Evolutionary conservation across 352 stramenopile genomes (phyloP).

Genomic region (Phytopythium helicoides): DNA sequence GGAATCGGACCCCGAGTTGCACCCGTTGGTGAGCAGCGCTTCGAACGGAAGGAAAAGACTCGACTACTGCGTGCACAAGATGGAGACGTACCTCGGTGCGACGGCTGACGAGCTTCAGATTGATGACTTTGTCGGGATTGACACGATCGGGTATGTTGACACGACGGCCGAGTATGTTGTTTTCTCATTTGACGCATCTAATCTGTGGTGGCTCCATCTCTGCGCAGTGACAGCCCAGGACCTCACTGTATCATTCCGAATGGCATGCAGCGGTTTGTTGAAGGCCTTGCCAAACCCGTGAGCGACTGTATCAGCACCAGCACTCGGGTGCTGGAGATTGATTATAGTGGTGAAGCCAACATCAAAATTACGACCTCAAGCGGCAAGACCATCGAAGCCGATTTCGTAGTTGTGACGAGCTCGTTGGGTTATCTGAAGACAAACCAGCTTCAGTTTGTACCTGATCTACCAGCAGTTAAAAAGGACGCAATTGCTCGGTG

Average conservation of each 20-base stretch:
- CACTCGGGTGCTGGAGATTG: constrained; percentile 24
- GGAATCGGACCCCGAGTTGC: constrained; percentile 17
- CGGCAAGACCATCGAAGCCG: constrained; percentile 20
- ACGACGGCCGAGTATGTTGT: too few relatives aligned
- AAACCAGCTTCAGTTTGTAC: constrained; percentile 45
- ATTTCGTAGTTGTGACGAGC: constrained; percentile 52
- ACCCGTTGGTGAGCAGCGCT: not conserved
- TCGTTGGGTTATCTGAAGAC: constrained; percentile 56
- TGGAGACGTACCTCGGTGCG: constrained; percentile 58
- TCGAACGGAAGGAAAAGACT: constrained; percentile 16
- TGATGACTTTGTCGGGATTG: constrained; percentile 24
- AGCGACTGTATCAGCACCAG: constrained; percentile 35
- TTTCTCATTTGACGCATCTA: too few relatives aligned
- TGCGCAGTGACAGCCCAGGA: constrained; percentile 39
- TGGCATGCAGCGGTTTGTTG: constrained; percentile 56
- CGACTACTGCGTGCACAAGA: constrained; percentile 26
- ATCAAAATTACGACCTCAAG: constrained; percentile 36
- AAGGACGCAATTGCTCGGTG: constrained; percentile 43
- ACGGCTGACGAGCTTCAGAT: constrained; percentile 28
- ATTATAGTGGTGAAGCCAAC: constrained; percentile 21
- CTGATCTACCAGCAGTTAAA: constrained; percentile 44
- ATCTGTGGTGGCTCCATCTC: not conserved
- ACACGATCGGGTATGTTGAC: constrained; percentile 22
- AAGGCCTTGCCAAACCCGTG: constrained; percentile 30
- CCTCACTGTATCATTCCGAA: constrained; percentile 48